phyloP scores from a whole-genome alignment of 2,329 filamentous ascomycete species.

The Ophiosphaerella narmari region DNA sequence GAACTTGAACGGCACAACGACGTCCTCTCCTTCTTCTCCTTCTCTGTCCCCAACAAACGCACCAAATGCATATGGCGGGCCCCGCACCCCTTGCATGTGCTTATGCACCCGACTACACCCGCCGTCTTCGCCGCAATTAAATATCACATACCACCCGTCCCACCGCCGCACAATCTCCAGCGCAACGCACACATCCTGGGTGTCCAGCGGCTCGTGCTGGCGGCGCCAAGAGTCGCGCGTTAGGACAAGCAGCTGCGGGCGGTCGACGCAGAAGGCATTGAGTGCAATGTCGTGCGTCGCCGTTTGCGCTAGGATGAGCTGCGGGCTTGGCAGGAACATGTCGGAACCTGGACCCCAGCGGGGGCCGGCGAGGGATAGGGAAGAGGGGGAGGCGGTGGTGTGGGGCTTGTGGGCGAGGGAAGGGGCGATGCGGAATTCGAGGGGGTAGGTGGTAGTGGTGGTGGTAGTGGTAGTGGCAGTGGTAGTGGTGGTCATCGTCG shows the following conservation, averaged over 20 bases:
- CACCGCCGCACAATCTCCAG: slow-evolving; percentile 40
- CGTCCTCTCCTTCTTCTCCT: too few relatives aligned
- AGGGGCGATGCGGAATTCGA: slow-evolving; percentile 42
- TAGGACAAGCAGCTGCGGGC: slow-evolving; percentile 55
- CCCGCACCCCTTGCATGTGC: slow-evolving; percentile 52
- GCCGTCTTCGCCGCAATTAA: slow-evolving; percentile 53
- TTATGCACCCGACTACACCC: slow-evolving; percentile 57
- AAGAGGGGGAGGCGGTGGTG: slow-evolving; percentile 25
- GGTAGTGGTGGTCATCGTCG: too few relatives aligned
- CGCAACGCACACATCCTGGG: slow-evolving; percentile 49
- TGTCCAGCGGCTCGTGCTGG: slow-evolving; percentile 52
- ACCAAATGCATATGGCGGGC: slow-evolving; percentile 38
- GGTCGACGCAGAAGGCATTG: slow-evolving; percentile 57
- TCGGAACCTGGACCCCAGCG: slow-evolving; percentile 43
- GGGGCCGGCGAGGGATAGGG: slow-evolving; percentile 17
- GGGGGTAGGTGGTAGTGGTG: slow-evolving; percentile 9
- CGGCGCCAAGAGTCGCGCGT: slow-evolving; percentile 53
- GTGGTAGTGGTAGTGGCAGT: not conserved
- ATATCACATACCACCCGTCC: slow-evolving; percentile 48
- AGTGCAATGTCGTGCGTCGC: slow-evolving; percentile 52
- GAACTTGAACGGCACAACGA: slow-evolving; percentile 46
- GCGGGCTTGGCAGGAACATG: slow-evolving; percentile 51
- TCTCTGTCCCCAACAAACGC: too few relatives aligned
- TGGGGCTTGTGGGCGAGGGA: slow-evolving; percentile 38
- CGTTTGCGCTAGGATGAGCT: slow-evolving; percentile 51